A percentile compares a stretch with the other conserved stretches of the same genome.
Evolutionary conservation across 257 asterid genomes (phyloP).

Genomic region (Solanum clarkiae): DNA sequence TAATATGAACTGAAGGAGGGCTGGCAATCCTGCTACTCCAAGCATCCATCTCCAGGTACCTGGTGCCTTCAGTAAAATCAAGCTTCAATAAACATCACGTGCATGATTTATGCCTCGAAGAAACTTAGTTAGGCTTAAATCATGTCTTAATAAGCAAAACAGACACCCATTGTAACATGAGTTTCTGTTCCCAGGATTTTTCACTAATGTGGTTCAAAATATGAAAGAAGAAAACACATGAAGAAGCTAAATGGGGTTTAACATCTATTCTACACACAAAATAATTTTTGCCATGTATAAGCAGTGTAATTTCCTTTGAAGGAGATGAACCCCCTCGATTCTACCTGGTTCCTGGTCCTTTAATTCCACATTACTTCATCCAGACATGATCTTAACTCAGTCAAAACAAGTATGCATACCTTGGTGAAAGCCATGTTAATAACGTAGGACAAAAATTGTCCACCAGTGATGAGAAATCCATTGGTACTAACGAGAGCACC

Average conservation of each 20-base stretch:
- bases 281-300: not conserved
- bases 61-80: slow-evolving; percentile 13
- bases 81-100: not conserved
- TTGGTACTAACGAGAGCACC: slow-evolving; percentile 43
- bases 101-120: not conserved
- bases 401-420: slow-evolving; percentile 4
- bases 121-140: too few relatives aligned
- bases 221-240: not conserved
- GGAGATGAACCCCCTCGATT: not conserved
- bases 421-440: slow-evolving; percentile 37
- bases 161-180: not conserved
- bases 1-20: slow-evolving; percentile 24
- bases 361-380: too few relatives aligned
- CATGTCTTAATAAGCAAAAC: too few relatives aligned
- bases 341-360: not conserved
- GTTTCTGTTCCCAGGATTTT: not conserved
- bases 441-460: slow-evolving; percentile 35
- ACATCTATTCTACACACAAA: too few relatives aligned
- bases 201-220: not conserved
- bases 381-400: too few relatives aligned
- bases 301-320: not conserved
- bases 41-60: slow-evolving; percentile 57
- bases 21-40: slow-evolving; percentile 36
- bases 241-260: not conserved
- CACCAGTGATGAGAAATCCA: slow-evolving; percentile 35